Evolutionary conservation across 441 rosid species (phyloP).

Genomic region (Pelargonium fulgidum): DNA sequence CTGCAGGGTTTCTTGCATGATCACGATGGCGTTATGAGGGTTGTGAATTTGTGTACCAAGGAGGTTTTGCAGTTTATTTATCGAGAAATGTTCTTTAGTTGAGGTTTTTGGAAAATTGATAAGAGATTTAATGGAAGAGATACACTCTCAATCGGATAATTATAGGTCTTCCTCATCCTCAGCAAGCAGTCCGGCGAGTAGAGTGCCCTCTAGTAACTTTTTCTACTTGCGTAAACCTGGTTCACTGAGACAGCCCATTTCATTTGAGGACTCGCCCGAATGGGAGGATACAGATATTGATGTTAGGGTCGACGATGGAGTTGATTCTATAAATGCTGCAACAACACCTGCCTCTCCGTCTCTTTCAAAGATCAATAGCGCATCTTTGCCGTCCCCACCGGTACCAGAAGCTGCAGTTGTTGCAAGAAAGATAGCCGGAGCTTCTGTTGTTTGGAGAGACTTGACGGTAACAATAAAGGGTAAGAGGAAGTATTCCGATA

Average conservation of each 20-base stretch:
- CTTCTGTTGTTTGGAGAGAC: constrained; percentile 91
- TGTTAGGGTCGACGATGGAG: constrained; percentile 69
- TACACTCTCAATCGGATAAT: constrained; percentile 89
- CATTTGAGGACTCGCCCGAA: constrained; percentile 96
- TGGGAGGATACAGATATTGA: constrained; percentile 93
- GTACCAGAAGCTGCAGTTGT: constrained; percentile 50
- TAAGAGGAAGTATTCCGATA: constrained; percentile 85
- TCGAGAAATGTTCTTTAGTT: constrained; percentile 11
- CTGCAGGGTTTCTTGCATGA: background rate
- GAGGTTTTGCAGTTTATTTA: constrained; percentile 7
- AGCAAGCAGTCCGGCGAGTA: constrained; percentile 94
- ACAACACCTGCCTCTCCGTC: constrained; percentile 75
- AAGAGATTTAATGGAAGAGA: constrained; percentile 73
- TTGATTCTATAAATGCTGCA: constrained; percentile 70
- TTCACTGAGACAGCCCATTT: constrained; percentile 83
- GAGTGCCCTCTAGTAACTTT: constrained; percentile 93
- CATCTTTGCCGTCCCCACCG: constrained; percentile 79
- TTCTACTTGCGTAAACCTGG: constrained; percentile 93
- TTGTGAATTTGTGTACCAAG: background rate
- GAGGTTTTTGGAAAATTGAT: constrained; percentile 18
- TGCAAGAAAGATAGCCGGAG: constrained; percentile 78
- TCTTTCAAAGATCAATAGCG: constrained; percentile 74
- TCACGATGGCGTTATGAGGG: background rate
- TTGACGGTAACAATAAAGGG: constrained; percentile 84
- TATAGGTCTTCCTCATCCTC: constrained; percentile 96